Evolutionary conservation across 352 stramenopile genomes (phyloP).

Genomic region (Phytophthora hibernalis): DNA sequence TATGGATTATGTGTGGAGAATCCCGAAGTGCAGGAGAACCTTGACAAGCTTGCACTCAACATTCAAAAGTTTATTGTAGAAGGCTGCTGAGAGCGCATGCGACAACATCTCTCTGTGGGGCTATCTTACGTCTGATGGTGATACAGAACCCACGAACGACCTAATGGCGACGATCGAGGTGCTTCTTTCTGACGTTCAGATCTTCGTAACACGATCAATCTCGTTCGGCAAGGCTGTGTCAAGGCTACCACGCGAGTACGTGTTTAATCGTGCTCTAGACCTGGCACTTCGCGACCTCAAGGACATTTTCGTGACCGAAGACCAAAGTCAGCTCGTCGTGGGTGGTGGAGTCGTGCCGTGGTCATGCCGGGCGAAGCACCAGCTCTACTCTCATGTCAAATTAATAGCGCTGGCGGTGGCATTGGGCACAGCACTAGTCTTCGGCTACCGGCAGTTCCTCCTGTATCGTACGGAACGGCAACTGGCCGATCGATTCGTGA

Average conservation of each 20-base stretch:
- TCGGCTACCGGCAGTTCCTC: slow-evolving; percentile 44
- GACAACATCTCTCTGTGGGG: slow-evolving; percentile 41
- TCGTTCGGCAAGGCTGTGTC: slow-evolving; percentile 54
- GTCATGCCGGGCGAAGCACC: slow-evolving; percentile 56
- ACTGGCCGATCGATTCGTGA: slow-evolving; percentile 69
- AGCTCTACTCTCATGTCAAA: slow-evolving; percentile 53
- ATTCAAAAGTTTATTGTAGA: slow-evolving; percentile 61
- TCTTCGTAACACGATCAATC: slow-evolving; percentile 47
- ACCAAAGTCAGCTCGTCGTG: slow-evolving; percentile 57
- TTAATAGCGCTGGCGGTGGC: slow-evolving; percentile 47
- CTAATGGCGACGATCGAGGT: slow-evolving; percentile 47
- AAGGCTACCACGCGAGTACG: slow-evolving; percentile 52
- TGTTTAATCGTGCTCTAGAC: slow-evolving; percentile 70
- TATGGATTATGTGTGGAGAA: slow-evolving; percentile 63
- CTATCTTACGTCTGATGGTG: slow-evolving; percentile 18
- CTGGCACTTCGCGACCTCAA: slow-evolving; percentile 62
- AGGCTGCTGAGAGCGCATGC: slow-evolving; percentile 46
- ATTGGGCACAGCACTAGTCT: slow-evolving; percentile 35
- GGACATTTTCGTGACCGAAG: slow-evolving; percentile 59
- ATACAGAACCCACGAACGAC: not conserved
- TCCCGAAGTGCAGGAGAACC: slow-evolving; percentile 52
- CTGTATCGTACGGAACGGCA: slow-evolving; percentile 55
- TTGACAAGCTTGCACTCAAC: slow-evolving; percentile 50
- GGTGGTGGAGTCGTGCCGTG: slow-evolving; percentile 54
- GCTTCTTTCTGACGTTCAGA: slow-evolving; percentile 59